A percentile compares a stretch with the other conserved stretches of the same genome.
Conservation (phyloP, 2,329 filamentous ascomycete genomes). For the Claviceps humidiphila region DNA sequence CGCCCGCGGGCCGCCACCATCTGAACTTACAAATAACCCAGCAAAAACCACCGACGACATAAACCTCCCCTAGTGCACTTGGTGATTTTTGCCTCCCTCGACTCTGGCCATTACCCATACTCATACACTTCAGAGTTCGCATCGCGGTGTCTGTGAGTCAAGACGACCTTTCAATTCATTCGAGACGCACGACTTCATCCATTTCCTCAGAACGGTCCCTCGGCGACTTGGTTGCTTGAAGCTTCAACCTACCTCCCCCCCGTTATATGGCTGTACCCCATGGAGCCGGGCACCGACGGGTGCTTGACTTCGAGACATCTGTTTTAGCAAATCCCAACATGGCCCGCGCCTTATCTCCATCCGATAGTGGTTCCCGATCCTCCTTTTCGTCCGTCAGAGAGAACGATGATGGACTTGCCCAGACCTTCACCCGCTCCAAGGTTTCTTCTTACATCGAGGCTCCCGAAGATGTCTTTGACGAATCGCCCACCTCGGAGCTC, state of each 20-base stretch:
- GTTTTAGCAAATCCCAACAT: constrained; percentile 24
- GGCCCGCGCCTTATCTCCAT: constrained; percentile 24
- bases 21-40: background rate
- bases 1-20: background rate
- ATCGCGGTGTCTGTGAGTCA: too few species aligned
- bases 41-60: constrained; percentile 1
- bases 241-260: background rate
- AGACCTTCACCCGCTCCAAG: constrained; percentile 51
- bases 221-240: background rate
- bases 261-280: constrained; percentile 16
- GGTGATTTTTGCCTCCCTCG: background rate
- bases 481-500: constrained; percentile 30
- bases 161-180: background rate
- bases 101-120: background rate
- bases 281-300: constrained; percentile 15
- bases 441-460: constrained; percentile 42
- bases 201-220: background rate
- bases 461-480: constrained; percentile 39
- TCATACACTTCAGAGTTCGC: background rate
- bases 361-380: constrained; percentile 31
- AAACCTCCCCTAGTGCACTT: background rate
- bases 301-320: constrained; percentile 21
- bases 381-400: constrained; percentile 52
- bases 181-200: background rate
- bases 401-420: constrained; percentile 43